phyloP scores from a whole-genome alignment of 2,329 filamentous ascomycete genomes.

The Epicoccum nigrum region DNA sequence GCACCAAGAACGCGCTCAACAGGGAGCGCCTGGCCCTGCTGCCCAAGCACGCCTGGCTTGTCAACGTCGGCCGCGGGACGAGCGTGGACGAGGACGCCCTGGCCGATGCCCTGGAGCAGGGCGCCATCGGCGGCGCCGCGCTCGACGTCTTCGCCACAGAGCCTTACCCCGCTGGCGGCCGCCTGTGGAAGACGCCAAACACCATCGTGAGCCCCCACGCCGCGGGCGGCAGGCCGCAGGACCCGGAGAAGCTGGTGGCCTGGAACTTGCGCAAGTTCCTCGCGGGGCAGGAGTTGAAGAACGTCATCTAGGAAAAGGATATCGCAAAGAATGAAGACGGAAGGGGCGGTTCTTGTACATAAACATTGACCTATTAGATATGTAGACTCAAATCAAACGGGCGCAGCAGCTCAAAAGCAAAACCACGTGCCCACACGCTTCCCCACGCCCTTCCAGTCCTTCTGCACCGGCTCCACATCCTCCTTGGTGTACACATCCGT shows the following conservation, averaged over 20 bases:
- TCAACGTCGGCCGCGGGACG: slow-evolving; percentile 78
- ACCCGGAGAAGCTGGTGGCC: slow-evolving; percentile 64
- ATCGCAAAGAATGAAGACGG: too few species aligned
- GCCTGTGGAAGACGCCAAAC: slow-evolving; percentile 60
- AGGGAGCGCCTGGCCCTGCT: slow-evolving; percentile 63
- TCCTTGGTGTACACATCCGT: slow-evolving; percentile 42
- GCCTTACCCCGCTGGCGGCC: slow-evolving; percentile 63
- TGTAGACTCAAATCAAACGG: too few species aligned
- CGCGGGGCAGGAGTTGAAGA: slow-evolving; percentile 65
- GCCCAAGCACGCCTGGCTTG: slow-evolving; percentile 68
- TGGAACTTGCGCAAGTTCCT: slow-evolving; percentile 66
- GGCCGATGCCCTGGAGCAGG: slow-evolving; percentile 68
- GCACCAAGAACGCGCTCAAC: slow-evolving; percentile 67
- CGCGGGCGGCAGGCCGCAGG: slow-evolving; percentile 66
- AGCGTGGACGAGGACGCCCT: slow-evolving; percentile 76
- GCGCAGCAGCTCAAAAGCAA: slow-evolving; percentile 26
- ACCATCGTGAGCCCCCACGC: slow-evolving; percentile 60
- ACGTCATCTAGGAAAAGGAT: slow-evolving; percentile 56
- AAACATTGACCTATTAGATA: too few species aligned
- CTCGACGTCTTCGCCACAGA: slow-evolving; percentile 80
- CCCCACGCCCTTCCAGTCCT: slow-evolving; percentile 25
- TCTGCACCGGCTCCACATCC: slow-evolving; percentile 33
- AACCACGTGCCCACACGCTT: slow-evolving; percentile 39
- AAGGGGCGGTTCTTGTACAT: too few species aligned
- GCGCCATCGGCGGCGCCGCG: slow-evolving; percentile 73